Conservation (phyloP, 768 basidiomycete genomes). For the Hortiboletus flavorubellus region DNA sequence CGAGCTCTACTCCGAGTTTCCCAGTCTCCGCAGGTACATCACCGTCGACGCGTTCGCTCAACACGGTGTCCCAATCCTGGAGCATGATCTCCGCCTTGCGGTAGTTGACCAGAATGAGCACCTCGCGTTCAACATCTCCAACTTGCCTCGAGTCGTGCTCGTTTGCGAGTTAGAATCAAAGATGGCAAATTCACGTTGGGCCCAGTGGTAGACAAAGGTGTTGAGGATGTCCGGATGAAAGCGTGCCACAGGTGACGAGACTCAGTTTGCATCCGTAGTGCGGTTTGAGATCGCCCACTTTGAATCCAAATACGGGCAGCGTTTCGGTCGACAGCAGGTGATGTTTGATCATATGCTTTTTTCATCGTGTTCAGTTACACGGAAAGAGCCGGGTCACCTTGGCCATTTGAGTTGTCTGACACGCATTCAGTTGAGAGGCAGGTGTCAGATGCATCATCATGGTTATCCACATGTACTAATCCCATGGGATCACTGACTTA, state of each 20-base stretch:
- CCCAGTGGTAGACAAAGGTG: constrained; percentile 57
- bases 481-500: not conserved
- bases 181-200: constrained; percentile 60
- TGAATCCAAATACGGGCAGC: not conserved
- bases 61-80: not conserved
- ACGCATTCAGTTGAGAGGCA: not conserved
- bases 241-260: constrained; percentile 48
- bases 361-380: not conserved
- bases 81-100: not conserved
- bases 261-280: not conserved
- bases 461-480: not conserved
- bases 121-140: constrained; percentile 59
- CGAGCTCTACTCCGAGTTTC: not conserved
- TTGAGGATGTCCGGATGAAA: constrained; percentile 45
- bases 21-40: not conserved
- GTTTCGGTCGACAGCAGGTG: not conserved
- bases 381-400: not conserved
- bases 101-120: constrained; percentile 63
- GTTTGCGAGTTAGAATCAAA: not conserved
- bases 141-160: constrained; percentile 59
- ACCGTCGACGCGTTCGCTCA: not conserved
- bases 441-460: not conserved
- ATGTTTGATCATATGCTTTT: constrained; percentile 1
- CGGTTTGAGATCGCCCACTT: not conserved
- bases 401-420: not conserved